Evolutionary conservation across 2,329 filamentous ascomycete genomes (phyloP).

Genomic region (Diaporthe sp.): DNA sequence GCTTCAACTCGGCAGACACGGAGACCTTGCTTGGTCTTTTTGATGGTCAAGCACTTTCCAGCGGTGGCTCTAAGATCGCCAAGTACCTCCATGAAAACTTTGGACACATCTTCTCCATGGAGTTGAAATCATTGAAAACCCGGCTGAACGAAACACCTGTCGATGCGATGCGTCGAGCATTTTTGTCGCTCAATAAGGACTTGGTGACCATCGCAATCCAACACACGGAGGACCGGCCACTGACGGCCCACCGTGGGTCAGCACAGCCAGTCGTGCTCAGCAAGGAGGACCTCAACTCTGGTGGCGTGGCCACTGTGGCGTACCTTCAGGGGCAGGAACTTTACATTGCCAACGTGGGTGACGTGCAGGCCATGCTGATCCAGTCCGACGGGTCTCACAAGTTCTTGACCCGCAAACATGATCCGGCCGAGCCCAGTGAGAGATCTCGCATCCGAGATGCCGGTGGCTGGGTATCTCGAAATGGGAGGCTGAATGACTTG

Average conservation of each 20-base stretch:
- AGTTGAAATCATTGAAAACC: conserved; percentile 80
- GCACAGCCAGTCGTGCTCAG: conserved; percentile 82
- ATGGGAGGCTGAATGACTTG: conserved; percentile 92
- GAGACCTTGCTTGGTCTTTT: conserved; percentile 96
- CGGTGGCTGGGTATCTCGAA: conserved; percentile 94
- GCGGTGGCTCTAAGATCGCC: conserved; percentile 93
- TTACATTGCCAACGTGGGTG: conserved; percentile 94
- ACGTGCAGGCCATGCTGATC: conserved; percentile 95
- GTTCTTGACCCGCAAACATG: conserved; percentile 91
- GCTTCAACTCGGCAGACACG: conserved; percentile 89
- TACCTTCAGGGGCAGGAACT: conserved; percentile 93
- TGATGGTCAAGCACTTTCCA: conserved; percentile 91
- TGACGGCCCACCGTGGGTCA: conserved; percentile 78
- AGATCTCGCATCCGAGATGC: conserved; percentile 92
- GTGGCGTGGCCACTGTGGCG: conserved; percentile 91
- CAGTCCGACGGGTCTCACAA: conserved; percentile 87
- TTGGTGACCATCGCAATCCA: conserved; percentile 88
- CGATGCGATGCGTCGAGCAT: conserved; percentile 89
- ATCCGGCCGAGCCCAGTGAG: conserved; percentile 88
- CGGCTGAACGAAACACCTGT: conserved; percentile 80
- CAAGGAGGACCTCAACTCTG: conserved; percentile 90
- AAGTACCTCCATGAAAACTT: conserved; percentile 98
- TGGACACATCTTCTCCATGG: conserved; percentile 83
- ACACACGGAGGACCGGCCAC: conserved; percentile 80
- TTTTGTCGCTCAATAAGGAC: conserved; percentile 93